Evolutionary conservation across 2,329 filamentous ascomycete species (phyloP).

Genomic region (Aureobasidium melanogenum): DNA sequence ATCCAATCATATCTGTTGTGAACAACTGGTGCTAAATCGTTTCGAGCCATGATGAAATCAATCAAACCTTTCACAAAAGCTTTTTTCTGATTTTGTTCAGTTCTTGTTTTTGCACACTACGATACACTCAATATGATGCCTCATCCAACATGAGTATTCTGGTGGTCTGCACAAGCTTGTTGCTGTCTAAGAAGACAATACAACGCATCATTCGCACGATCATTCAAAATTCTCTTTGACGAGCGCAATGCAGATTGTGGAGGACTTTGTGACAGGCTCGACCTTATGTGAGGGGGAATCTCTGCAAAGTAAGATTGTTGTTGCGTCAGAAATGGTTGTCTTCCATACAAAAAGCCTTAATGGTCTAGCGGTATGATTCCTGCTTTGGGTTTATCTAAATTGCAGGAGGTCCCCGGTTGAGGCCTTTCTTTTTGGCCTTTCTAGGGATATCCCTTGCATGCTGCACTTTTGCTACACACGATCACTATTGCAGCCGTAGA

Average conservation of each 20-base stretch:
- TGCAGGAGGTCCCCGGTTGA: constrained; percentile 9
- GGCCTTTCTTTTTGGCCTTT: not conserved
- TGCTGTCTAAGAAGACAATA: not conserved
- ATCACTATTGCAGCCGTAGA: too few relatives aligned
- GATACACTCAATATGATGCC: not conserved
- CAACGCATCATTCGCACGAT: not conserved
- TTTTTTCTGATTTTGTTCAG: not conserved
- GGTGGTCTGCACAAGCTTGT: not conserved
- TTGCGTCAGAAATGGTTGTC: not conserved
- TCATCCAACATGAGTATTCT: too few relatives aligned
- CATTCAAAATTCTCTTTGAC: too few relatives aligned
- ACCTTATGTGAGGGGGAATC: too few relatives aligned
- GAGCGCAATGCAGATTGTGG: not conserved
- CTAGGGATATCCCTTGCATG: not conserved
- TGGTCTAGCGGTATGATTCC: constrained; percentile 10
- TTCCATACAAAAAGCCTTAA: not conserved
- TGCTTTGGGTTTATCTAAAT: constrained; percentile 6
- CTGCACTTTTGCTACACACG: not conserved
- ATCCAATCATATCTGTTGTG: too few relatives aligned
- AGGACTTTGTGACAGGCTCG: not conserved
- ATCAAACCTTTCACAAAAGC: not conserved
- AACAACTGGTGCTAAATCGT: not conserved
- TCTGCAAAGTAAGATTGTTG: not conserved
- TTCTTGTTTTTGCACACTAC: not conserved
- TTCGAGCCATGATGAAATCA: not conserved